A percentile compares a stretch with the other conserved stretches of the same genome.
phyloP scores from a whole-genome alignment of 495 filamentous ascomycete genomes.

The Talaromyces thailandensis region DNA sequence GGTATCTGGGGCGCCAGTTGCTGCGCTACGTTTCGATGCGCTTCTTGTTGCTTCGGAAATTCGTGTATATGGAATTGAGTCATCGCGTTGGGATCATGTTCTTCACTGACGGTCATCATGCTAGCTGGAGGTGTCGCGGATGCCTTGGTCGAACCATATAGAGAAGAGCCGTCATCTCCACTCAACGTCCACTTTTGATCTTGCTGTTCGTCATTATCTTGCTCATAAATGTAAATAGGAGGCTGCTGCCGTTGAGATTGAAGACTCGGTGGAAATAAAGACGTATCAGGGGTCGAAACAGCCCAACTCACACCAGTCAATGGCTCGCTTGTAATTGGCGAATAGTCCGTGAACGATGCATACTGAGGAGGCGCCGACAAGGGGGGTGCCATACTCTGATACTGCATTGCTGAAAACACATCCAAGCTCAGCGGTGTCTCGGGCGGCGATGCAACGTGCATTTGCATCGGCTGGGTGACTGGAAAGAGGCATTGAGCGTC shows the following conservation, averaged over 20 bases:
- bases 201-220: constrained; percentile 3
- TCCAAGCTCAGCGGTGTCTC: constrained; percentile 35
- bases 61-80: constrained; percentile 36
- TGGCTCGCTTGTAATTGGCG: constrained; percentile 19
- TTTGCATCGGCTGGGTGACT: constrained; percentile 35
- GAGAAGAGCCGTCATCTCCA: background rate
- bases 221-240: constrained; percentile 6
- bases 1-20: constrained; percentile 31
- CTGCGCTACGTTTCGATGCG: constrained; percentile 27
- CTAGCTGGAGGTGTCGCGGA: constrained; percentile 17
- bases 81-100: constrained; percentile 21
- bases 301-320: constrained; percentile 33
- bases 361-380: constrained; percentile 40
- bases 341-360: constrained; percentile 33
- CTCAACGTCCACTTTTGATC: background rate
- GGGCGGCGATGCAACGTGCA: constrained; percentile 39
- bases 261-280: constrained; percentile 20
- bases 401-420: constrained; percentile 26
- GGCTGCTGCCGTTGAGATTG: constrained; percentile 10
- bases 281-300: constrained; percentile 29
- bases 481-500: constrained; percentile 24
- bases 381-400: constrained; percentile 29
- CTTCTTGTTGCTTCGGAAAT: constrained; percentile 34
- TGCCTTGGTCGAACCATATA: constrained; percentile 21
- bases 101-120: constrained; percentile 10